A percentile compares a stretch with the other conserved stretches of the same genome.
Evolutionary conservation across 2,329 filamentous ascomycete species (phyloP).

Genomic region (Fusarium subglutinans): DNA sequence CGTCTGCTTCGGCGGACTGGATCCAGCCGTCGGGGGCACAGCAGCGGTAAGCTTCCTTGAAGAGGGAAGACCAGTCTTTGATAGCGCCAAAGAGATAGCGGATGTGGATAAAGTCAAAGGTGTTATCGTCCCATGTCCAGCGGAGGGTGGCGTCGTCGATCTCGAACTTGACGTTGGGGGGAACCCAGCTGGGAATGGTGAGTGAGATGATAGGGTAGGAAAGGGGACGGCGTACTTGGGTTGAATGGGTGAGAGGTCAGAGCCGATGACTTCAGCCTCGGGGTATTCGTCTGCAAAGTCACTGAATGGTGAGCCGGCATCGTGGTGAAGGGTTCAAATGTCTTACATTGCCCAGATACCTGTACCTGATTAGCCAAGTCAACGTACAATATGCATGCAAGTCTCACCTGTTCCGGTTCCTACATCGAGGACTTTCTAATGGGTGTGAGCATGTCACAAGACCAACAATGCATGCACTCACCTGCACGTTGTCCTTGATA

Average conservation of each 20-base stretch:
- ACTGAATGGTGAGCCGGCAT: neutral
- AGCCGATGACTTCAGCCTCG: conserved; percentile 31
- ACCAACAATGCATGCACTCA: neutral
- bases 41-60: conserved; percentile 30
- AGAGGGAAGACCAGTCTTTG: conserved; percentile 20
- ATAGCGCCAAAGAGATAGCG: conserved; percentile 38
- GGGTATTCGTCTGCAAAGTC: conserved; percentile 37
- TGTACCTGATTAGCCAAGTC: neutral
- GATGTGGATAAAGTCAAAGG: conserved; percentile 37
- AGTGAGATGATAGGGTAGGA: neutral
- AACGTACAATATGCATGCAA: neutral
- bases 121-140: conserved; percentile 31
- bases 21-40: conserved; percentile 31
- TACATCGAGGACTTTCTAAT: conserved; percentile 35
- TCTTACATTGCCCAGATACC: conserved; percentile 41
- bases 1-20: conserved; percentile 31
- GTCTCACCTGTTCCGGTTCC: conserved; percentile 34
- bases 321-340: accelerated
- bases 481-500: conserved; percentile 26
- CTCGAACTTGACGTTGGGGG: conserved; percentile 36
- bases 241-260: conserved; percentile 36
- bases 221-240: neutral
- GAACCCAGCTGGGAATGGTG: conserved; percentile 14
- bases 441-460: neutral
- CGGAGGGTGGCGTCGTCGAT: conserved; percentile 32